A percentile compares a stretch with the other conserved stretches of the same genome.
These are phyloP conservation scores for Cryptococcus floricola DNA, from an alignment of 1,284 basidiomycete species.

Conservation along the genomic window DNA sequence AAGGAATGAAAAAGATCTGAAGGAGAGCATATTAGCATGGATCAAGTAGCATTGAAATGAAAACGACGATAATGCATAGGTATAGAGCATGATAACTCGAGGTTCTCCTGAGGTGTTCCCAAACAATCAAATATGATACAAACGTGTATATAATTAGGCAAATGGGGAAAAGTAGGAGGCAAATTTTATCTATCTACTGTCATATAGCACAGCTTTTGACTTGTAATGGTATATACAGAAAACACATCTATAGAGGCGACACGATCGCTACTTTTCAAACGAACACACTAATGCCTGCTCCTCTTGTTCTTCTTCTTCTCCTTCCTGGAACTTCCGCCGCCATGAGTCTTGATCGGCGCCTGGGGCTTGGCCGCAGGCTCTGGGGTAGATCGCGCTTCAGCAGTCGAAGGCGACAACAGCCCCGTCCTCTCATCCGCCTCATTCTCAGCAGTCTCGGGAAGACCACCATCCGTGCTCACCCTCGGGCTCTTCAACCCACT, in stretches of 20 bases:
- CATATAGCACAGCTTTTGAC: too few relatives aligned
- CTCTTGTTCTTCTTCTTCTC: conserved; percentile 21
- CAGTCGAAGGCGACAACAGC: not conserved
- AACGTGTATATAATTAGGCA: not conserved
- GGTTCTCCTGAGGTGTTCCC: too few relatives aligned
- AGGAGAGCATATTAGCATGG: not conserved
- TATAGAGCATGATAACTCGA: too few relatives aligned
- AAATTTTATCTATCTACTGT: too few relatives aligned
- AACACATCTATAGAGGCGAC: not conserved
- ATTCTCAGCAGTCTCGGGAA: not conserved
- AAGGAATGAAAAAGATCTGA: too few relatives aligned
- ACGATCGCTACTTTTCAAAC: not conserved
- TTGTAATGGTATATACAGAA: not conserved
- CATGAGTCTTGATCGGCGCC: conserved; percentile 7
- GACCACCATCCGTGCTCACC: not conserved
- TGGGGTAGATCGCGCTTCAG: not conserved
- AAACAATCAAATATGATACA: not conserved
- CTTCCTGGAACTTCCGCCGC: not conserved
- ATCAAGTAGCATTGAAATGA: not conserved
- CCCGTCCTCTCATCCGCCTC: not conserved
- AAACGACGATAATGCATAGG: not conserved
- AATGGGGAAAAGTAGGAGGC: not conserved
- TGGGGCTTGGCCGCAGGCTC: not conserved
- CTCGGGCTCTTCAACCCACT: conserved; percentile 9
- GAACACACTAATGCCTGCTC: conserved; percentile 4